phyloP scores from a whole-genome alignment of 352 stramenopile genomes.

The Globisporangium solare region DNA sequence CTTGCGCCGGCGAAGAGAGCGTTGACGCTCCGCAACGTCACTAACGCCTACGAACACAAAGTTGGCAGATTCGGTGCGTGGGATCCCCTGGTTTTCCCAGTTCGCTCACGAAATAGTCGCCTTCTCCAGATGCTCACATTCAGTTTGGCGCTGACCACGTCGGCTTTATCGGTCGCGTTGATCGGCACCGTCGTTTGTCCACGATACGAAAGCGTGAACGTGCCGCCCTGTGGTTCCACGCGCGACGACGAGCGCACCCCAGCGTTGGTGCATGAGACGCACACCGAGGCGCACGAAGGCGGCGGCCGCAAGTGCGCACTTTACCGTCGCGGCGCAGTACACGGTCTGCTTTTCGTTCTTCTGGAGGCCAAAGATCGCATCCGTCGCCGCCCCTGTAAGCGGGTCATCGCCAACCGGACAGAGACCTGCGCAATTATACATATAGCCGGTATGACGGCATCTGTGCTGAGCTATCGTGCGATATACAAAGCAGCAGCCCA shows the following conservation, averaged over 20 bases:
- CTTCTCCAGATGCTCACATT: conserved; percentile 32
- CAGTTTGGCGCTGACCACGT: conserved; percentile 58
- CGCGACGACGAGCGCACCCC: neutral
- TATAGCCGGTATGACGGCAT: neutral
- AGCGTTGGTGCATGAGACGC: neutral
- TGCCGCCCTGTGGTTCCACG: conserved; percentile 28
- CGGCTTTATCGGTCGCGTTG: conserved; percentile 49
- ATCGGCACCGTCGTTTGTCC: conserved; percentile 68
- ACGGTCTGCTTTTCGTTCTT: conserved; percentile 83
- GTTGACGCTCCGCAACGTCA: conserved; percentile 51
- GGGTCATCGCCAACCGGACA: conserved; percentile 66
- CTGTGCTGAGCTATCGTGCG: too few relatives aligned
- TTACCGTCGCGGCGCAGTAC: conserved; percentile 56
- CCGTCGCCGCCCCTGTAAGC: conserved; percentile 57
- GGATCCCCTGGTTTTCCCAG: too few relatives aligned
- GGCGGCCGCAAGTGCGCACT: neutral
- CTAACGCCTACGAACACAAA: conserved; percentile 30
- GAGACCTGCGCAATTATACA: conserved; percentile 19
- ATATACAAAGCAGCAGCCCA: neutral
- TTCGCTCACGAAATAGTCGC: too few relatives aligned
- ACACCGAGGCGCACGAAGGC: too few relatives aligned
- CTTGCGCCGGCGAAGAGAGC: conserved; percentile 51
- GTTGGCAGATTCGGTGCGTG: too few relatives aligned
- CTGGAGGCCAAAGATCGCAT: conserved; percentile 63
- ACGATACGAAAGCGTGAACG: conserved; percentile 61